Base-by-base conservation (phyloP, 2,329 filamentous ascomycete genomes). In the Ascochyta clinopodiicola region DNA sequence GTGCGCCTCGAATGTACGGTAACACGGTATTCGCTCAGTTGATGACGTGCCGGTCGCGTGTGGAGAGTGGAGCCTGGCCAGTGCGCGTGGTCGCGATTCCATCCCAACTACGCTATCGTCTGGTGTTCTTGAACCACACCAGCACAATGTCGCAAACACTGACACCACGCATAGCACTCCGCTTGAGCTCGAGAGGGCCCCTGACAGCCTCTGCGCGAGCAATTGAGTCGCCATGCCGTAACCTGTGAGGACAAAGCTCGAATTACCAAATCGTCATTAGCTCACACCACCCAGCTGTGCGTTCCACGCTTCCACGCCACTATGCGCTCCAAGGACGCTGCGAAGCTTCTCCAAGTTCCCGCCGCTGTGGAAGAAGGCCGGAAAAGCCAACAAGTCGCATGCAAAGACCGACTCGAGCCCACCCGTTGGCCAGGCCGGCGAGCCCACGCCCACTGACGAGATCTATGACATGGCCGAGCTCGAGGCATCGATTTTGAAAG, bases 401-500 rank as follows among this genome's bases (percentile, higher is more conserved):
- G 70, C 72, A 15, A 70, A 69, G 53, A 65, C 70, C 42, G 73
- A 76, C 27, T 71, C 71, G 13, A 62, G 69, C n/a, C 69, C 75
- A 1, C 68, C 70, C 2, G 63, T 70, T 29, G 56, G 38, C 46
- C 61, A 68, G 44, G 47, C 64, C 9, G 59, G 61, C 1, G 55
- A 55, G 6, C 37, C 60, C 17, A 80, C 75, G 1, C 57, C 74
- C 9, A 73, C 71, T 13, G 80, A 81, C 51, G 84, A 89, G 66
- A 84, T 86, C 1, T 84, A 81, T 67, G 86, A 90, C 72, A 83
- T 89, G 63, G 80, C 82, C 5, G 73, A 76, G 9, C 77, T 90
- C 3, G 80, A 88, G 59, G 66, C 77, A 0, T 80, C 83, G 9
- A 86, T 90, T 49, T 75, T 80, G 12, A 79, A 79, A 50, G 80